Base-by-base conservation (phyloP, 2,329 filamentous ascomycete species). In the Verticillium nonalfalfae region DNA sequence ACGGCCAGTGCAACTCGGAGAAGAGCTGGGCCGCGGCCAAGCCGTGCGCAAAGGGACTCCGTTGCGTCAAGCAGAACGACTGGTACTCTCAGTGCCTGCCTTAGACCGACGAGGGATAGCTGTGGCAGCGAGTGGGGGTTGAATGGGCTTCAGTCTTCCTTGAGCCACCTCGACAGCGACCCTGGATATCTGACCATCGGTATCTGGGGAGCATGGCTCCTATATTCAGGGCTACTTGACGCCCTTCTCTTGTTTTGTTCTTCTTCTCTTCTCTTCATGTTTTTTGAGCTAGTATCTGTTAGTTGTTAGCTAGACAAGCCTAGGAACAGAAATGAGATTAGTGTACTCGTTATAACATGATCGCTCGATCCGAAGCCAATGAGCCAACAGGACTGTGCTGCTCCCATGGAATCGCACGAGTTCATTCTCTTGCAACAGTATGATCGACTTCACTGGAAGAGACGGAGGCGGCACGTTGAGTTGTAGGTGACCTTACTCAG, bases 81-180 rank as follows among this genome's bases (percentile, higher is more conserved):
- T 79, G 68, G 66, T 79, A 79, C 70, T 74, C 61, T 45, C 77
- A 80, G 69, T 79, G 77, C 66, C 61, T 76, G 65, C 78, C 70
- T 10, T 34, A 70, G 34, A 33, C 35, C 15, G 56, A 56, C n/a
- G n/a, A 18, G 7, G n/a, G 15, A 4, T 50, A 50, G 45, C 3
- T 10, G n/a, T n/a, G 45, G 6, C n/a, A 4, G 45, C n/a, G 7
- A 2, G 18, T 50, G n/a, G 18, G n/a, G 45, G 7, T 21, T 10
- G 45, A 18, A 10, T n/a, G 9, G 18, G 45, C 45, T 50, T 50
- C 7, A 21, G 45, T 7, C 18, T 21, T 50, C 26, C 26, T 26
- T 26, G 26, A 26, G 26, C 26, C 3, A 26, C 26, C 26, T 26
- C 26, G 26, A 26, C 26, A 26, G 4, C 26, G 26, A 26, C 26